These are phyloP conservation scores for Rusavskia elegans DNA, from an alignment of 495 filamentous ascomycete species.

Conservation along the genomic window DNA sequence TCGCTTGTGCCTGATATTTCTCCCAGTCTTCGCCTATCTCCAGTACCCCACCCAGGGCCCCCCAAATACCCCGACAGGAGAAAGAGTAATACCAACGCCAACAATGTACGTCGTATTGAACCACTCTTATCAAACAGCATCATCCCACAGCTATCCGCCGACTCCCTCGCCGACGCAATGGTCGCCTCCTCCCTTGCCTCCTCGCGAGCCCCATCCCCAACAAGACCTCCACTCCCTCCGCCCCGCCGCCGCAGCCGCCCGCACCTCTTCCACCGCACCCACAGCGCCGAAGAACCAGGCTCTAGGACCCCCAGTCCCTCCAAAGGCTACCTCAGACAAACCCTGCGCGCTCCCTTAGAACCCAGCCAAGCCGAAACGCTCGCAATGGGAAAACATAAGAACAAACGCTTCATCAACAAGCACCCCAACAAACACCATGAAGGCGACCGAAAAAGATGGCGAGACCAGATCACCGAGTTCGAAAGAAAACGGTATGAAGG, in stretches of 20 bases:
- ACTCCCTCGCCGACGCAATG: slow-evolving; percentile 56
- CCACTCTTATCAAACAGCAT: background rate
- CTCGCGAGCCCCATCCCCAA: slow-evolving; percentile 41
- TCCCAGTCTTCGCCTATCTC: background rate
- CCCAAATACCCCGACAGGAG: background rate
- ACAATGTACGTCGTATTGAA: background rate
- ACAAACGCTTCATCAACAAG: slow-evolving; percentile 34
- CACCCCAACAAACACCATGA: slow-evolving; percentile 79
- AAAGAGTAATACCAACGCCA: background rate
- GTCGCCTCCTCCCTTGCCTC: slow-evolving; percentile 74
- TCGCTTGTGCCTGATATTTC: too few species aligned
- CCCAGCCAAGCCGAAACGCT: slow-evolving; percentile 38
- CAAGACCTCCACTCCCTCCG: slow-evolving; percentile 23
- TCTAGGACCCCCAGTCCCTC: slow-evolving; percentile 39
- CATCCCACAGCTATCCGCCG: slow-evolving; percentile 23
- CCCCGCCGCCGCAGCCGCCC: slow-evolving; percentile 33
- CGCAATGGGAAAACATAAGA: slow-evolving; percentile 27
- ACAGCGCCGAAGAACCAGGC: slow-evolving; percentile 18
- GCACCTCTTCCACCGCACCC: slow-evolving; percentile 22
- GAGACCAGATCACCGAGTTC: slow-evolving; percentile 54
- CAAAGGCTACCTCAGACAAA: slow-evolving; percentile 46
- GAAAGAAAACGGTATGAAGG: slow-evolving; percentile 91
- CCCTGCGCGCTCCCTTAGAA: slow-evolving; percentile 48
- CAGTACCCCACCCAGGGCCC: background rate
- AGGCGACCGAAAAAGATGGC: slow-evolving; percentile 72